These are phyloP conservation scores for Rubia tinctorum DNA, from an alignment of 305 asterid species.

Conservation along the genomic window DNA sequence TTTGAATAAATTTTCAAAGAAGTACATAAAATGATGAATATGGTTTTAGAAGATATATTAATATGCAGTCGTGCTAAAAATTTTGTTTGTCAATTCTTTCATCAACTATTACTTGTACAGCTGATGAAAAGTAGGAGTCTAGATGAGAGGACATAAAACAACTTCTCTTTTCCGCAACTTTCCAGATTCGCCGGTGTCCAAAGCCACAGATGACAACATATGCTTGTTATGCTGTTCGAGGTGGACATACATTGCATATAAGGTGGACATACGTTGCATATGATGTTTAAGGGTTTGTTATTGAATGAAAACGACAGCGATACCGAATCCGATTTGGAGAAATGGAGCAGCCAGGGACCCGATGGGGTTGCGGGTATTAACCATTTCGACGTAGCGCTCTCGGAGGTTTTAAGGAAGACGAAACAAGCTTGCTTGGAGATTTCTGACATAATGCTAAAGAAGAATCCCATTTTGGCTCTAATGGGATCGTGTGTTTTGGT, in stretches of 20 bases:
- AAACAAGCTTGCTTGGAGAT: constrained; percentile 70
- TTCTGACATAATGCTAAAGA: constrained; percentile 66
- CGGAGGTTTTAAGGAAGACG: constrained; percentile 72
- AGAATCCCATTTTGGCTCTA: constrained; percentile 78
- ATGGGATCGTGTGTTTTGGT: constrained; percentile 93
- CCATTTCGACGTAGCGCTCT: constrained; percentile 52
- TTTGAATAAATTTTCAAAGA: neutral
- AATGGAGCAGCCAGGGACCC: constrained; percentile 36
- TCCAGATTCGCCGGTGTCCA: no score
- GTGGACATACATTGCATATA: no score
- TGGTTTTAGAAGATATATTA: neutral
- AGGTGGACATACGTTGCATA: no score
- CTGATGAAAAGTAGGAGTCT: no score
- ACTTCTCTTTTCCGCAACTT: no score
- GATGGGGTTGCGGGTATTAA: constrained; percentile 35
- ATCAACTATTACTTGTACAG: no score
- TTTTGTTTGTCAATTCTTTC: neutral
- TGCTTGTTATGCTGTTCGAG: no score
- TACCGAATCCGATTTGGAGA: constrained; percentile 21
- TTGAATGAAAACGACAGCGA: constrained; percentile 44
- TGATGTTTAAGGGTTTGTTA: constrained; percentile 58
- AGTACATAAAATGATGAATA: neutral
- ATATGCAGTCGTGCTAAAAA: neutral
- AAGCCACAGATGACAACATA: no score
- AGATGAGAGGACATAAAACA: no score